Evolutionary conservation across 2,329 filamentous ascomycete species (phyloP).

Genomic region (Fusarium sp.): DNA sequence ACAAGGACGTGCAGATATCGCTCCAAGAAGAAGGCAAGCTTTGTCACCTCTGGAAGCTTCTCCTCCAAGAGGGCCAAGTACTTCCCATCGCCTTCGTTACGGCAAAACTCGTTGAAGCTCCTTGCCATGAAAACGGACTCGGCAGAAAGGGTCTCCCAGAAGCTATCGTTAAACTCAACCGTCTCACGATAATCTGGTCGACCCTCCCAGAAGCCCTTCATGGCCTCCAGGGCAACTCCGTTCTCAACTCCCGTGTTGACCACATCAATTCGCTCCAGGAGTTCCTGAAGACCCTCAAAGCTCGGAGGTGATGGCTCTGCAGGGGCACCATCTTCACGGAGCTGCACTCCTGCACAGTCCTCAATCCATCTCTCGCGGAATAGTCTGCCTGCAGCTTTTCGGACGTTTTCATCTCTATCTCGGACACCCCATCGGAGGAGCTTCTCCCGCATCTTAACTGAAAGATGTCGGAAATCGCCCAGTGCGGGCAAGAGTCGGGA

Average conservation of each 20-base stretch:
- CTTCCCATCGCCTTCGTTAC: conserved; percentile 76
- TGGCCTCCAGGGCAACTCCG: conserved; percentile 91
- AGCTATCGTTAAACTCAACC: conserved; percentile 76
- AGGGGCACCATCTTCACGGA: conserved; percentile 67
- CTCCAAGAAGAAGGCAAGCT: conserved; percentile 87
- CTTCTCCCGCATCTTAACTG: conserved; percentile 94
- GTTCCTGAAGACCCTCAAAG: conserved; percentile 85
- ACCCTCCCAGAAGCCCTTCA: conserved; percentile 96
- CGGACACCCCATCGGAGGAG: conserved; percentile 93
- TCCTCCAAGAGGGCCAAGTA: conserved; percentile 84
- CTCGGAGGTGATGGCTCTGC: conserved; percentile 71
- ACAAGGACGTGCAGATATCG: conserved; percentile 78
- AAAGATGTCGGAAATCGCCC: conserved; percentile 94
- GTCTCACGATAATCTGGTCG: conserved; percentile 83
- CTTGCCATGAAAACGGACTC: conserved; percentile 91
- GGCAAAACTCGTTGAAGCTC: conserved; percentile 95
- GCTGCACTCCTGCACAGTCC: conserved; percentile 80
- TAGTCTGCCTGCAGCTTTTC: conserved; percentile 88
- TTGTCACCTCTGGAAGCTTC: conserved; percentile 94
- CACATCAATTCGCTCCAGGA: conserved; percentile 93
- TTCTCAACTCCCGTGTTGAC: conserved; percentile 90
- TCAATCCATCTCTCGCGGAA: conserved; percentile 99
- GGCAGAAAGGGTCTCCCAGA: conserved; percentile 83
- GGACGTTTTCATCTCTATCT: conserved; percentile 92
- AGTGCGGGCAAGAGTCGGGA: conserved; percentile 86